phyloP scores from a whole-genome alignment of 495 filamentous ascomycete species.

The Penicillium chermesinum region DNA sequence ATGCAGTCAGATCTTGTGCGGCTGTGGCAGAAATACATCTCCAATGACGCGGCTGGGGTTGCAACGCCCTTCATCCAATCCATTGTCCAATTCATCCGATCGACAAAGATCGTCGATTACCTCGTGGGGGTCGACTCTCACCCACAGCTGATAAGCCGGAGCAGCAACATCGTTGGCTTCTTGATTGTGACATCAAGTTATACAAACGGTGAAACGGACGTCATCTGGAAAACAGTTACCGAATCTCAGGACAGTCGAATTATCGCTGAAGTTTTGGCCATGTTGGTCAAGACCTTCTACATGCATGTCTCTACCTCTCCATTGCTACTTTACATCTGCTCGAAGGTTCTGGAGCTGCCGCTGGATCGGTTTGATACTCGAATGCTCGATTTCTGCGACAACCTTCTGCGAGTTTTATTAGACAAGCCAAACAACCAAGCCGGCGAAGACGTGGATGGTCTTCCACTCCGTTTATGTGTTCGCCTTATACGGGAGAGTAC shows the following conservation, averaged over 20 bases:
- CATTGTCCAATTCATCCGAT: slow-evolving; percentile 59
- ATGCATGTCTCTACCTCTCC: slow-evolving; percentile 47
- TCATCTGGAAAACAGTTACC: slow-evolving; percentile 78
- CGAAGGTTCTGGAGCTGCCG: slow-evolving; percentile 66
- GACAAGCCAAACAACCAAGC: slow-evolving; percentile 22
- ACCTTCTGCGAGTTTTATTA: slow-evolving; percentile 35
- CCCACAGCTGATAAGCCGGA: slow-evolving; percentile 76
- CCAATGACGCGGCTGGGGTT: slow-evolving; percentile 27
- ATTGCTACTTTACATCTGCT: slow-evolving; percentile 63
- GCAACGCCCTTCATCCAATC: slow-evolving; percentile 55
- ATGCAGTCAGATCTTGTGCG: slow-evolving; percentile 69
- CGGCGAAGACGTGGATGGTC: slow-evolving; percentile 28
- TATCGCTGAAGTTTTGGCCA: slow-evolving; percentile 68
- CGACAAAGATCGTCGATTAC: slow-evolving; percentile 70
- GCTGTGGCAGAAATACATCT: slow-evolving; percentile 53
- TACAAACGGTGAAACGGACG: slow-evolving; percentile 64
- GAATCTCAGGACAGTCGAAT: slow-evolving; percentile 81
- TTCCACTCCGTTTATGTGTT: slow-evolving; percentile 50
- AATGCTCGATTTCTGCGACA: slow-evolving; percentile 44
- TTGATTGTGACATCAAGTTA: slow-evolving; percentile 78
- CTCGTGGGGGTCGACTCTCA: slow-evolving; percentile 89
- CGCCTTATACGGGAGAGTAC: slow-evolving; percentile 64
- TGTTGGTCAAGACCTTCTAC: slow-evolving; percentile 63
- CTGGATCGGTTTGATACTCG: slow-evolving; percentile 54
- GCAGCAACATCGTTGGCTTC: slow-evolving; percentile 81